Conservation (phyloP, 1,284 basidiomycete species). For the Boletellus deceptivus region DNA sequence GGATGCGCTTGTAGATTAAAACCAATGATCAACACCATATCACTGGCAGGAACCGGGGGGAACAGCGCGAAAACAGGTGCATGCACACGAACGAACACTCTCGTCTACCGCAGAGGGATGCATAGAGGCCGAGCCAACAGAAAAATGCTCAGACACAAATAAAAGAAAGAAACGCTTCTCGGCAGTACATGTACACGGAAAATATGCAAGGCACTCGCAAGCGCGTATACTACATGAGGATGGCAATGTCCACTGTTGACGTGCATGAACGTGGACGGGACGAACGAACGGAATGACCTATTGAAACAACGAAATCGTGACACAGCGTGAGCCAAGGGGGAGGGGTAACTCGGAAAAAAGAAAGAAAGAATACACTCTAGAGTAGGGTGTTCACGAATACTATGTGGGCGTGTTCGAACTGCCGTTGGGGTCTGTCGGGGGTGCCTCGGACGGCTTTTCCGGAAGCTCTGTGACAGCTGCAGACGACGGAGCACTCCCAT, state of each 20-base stretch:
- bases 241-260: conserved; percentile 14
- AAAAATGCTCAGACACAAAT: no score
- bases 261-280: conserved; percentile 4
- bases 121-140: no score
- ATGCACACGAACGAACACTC: no score
- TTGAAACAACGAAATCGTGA: conserved; percentile 25
- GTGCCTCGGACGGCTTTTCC: conserved; percentile 28
- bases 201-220: conserved; percentile 21
- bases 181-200: conserved; percentile 32
- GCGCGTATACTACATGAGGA: conserved; percentile 27
- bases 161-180: no score
- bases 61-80: no score
- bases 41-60: no score
- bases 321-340: conserved; percentile 9
- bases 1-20: no score
- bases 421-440: conserved; percentile 17
- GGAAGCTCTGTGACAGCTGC: conserved; percentile 12
- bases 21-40: no score
- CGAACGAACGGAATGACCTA: conserved; percentile 17
- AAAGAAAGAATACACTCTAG: conserved; percentile 25
- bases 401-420: conserved; percentile 22
- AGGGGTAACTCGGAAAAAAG: background rate
- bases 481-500: conserved; percentile 14
- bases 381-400: background rate
- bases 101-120: no score